phyloP scores from a whole-genome alignment of 192 early-diverging fungal species.

The Haplosporangium gracile region DNA sequence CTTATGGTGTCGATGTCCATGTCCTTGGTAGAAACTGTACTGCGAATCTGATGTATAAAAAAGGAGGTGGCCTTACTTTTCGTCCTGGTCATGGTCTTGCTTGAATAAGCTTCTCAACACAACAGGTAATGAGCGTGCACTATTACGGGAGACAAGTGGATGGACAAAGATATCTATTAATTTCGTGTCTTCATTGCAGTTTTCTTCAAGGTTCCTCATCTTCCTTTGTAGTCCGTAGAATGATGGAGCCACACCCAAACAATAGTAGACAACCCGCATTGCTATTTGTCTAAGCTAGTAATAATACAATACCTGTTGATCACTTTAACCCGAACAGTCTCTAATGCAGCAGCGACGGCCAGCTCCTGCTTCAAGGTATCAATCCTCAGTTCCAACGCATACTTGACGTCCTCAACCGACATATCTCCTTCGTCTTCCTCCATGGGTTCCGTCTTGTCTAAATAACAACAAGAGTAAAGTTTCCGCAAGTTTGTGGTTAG shows the following conservation, averaged over 20 bases:
- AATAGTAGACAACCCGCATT: too few relatives aligned
- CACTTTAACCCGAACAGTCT: slow-evolving; percentile 16
- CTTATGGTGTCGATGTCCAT: not conserved
- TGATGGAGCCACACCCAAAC: too few relatives aligned
- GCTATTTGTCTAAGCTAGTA: too few relatives aligned
- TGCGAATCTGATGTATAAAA: not conserved
- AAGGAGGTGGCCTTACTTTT: slow-evolving; percentile 14
- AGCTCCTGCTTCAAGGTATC: slow-evolving; percentile 36
- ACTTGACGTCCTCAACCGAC: not conserved
- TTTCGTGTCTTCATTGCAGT: not conserved
- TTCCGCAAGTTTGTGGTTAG: not conserved
- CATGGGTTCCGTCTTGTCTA: not conserved
- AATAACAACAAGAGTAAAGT: not conserved
- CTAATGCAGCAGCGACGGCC: not conserved
- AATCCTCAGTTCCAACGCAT: slow-evolving; percentile 8
- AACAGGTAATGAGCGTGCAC: slow-evolving; percentile 29
- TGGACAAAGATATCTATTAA: not conserved
- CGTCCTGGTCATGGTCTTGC: slow-evolving; percentile 15
- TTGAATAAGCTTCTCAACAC: slow-evolving; percentile 37
- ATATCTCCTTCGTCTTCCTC: not conserved
- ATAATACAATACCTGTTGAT: slow-evolving; percentile 1
- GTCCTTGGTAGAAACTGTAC: not conserved
- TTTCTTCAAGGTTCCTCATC: not conserved
- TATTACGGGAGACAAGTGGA: not conserved
- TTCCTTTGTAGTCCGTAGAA: too few relatives aligned